Base-by-base conservation (phyloP, 192 early-diverging fungal species). In the Haplosporangium gracile region DNA sequence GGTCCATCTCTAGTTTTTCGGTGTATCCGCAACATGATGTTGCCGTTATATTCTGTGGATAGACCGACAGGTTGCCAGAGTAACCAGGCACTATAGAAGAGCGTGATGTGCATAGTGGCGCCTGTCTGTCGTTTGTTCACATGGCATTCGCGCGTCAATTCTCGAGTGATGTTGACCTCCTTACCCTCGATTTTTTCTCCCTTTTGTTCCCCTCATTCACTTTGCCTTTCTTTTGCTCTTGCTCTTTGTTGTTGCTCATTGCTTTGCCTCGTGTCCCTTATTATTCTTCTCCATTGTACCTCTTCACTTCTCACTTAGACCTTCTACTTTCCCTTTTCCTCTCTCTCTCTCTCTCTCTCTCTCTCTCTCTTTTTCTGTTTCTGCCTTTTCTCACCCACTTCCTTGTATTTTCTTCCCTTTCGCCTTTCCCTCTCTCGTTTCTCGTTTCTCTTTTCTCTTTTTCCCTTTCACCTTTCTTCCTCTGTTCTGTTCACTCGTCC, bases 181-280 rank as follows among this genome's bases (percentile, higher is more conserved):
- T 29, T 38, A 51, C 71, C 29, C 45, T 51, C 47, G 20, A 15
- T 78, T n/a, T 70, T 38, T 71, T 49, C 70, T 5, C 42, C 24
- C 53, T 29, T 26, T 49, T 42, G 38, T 11, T 16, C 26, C n/a
- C 40, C 69, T 16, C 15, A 60, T 29, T 42, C 70, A 38, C 77
- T 70, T 68, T 53, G 65, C 70, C 80, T 40, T 10, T 60, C 53
- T 55, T 68, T 60, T 68, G 11, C 49, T 82, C 29, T 4, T 63
- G 1, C 70, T 60, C 57, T 72, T 71, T 18, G 16, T 29, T 70
- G 51, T 71, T 55, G 38, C 29, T 34, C 40, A 32, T 73, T 68
- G 18, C 53, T 55, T 22, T 73, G 9, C 6, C 49, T 68, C 42
- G 39, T 69, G 3, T 47, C 40, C 24, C 36, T 63, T 42, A 18